A percentile compares a stretch with the other conserved stretches of the same genome.
Evolutionary conservation across 345 rosid genomes (phyloP).

Genomic region (Pugionium dolabratum): DNA sequence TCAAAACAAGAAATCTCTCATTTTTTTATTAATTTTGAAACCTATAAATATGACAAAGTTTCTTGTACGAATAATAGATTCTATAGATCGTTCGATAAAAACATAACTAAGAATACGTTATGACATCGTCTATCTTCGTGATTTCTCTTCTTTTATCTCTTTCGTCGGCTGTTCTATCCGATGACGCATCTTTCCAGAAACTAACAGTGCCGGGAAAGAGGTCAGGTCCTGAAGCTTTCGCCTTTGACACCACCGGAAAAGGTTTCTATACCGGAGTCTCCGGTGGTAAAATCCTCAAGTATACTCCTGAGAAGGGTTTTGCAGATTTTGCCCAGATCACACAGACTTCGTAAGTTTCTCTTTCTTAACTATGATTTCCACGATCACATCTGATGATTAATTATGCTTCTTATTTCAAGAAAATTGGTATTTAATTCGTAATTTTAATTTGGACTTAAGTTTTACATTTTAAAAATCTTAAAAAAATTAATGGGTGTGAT

Average conservation of each 20-base stretch:
- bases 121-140: slow-evolving; percentile 29
- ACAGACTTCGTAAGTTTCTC: slow-evolving; percentile 33
- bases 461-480: neutral
- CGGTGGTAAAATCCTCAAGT: slow-evolving; percentile 50
- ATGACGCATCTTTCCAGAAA: slow-evolving; percentile 28
- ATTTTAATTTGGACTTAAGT: too few species aligned
- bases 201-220: slow-evolving; percentile 32
- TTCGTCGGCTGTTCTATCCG: slow-evolving; percentile 30
- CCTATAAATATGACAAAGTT: slow-evolving; percentile 7
- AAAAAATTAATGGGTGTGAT: neutral
- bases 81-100: neutral
- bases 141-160: slow-evolving; percentile 31
- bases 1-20: slow-evolving; percentile 10
- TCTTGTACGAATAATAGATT: neutral
- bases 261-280: slow-evolving; percentile 50
- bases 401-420: slow-evolving; percentile 1
- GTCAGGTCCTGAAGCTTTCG: slow-evolving; percentile 41
- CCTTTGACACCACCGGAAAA: slow-evolving; percentile 31
- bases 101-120: slow-evolving; percentile 6
- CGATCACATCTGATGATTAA: neutral
- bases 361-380: neutral
- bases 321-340: slow-evolving; percentile 36
- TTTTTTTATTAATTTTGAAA: neutral
- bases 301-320: slow-evolving; percentile 30
- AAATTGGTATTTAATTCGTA: neutral